Evolutionary conservation across 345 rosid species (phyloP), one percentile per base, ranked within the genome.

Genomic region (Eucalyptus sp.): DNA sequence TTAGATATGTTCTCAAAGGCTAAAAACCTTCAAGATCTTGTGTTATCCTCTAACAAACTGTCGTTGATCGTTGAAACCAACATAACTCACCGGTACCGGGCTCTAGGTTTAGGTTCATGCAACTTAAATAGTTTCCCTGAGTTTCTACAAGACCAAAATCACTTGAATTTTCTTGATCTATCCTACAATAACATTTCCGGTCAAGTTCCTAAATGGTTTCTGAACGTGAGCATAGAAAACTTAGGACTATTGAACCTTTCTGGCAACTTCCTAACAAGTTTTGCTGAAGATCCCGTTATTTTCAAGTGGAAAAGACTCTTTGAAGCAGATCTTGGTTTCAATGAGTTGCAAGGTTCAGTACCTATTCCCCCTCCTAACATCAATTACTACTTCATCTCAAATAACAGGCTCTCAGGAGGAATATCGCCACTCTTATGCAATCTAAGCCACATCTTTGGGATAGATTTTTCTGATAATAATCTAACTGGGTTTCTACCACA

Each of bases 141-240:
- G 31, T 92, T 92, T 88, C 90, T 92, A 37, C 43, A 10, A 8
- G 4, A 49, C 9, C 91, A 90, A 79, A n/a, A 88, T 22, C 12
- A 71, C 9, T 46, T 89, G 62, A n/a, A n/a, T n/a, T n/a, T n/a
- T 10, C 13, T 91, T 14, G 86, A 71, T 15, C 89, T 91, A 37
- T 86, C 88, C 54, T 4, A 20, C 5, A 90, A 90, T 58, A 89
- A 90, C 49, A 56, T 92, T 37, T n/a, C 37, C 0, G 92, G 92
- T 27, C 54, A 62, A 31, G 51, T 92, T 16, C 91, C 91, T 3
- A 62, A 86, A n/a, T 92, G 92, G 91, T 16, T 91, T 5, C 5
- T 89, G 66, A 84, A 86, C 18, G 25, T 46, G 15, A 87, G 86
- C 8, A 14, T 1, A 31, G n/a, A 71, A 41, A 14, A 13, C n/a